Percentiles rank a stretch among this genome's conserved stretches.
Evolutionary conservation across 164 flowering plant species (phyloP).

Genomic region (Dillenia turbinata): DNA sequence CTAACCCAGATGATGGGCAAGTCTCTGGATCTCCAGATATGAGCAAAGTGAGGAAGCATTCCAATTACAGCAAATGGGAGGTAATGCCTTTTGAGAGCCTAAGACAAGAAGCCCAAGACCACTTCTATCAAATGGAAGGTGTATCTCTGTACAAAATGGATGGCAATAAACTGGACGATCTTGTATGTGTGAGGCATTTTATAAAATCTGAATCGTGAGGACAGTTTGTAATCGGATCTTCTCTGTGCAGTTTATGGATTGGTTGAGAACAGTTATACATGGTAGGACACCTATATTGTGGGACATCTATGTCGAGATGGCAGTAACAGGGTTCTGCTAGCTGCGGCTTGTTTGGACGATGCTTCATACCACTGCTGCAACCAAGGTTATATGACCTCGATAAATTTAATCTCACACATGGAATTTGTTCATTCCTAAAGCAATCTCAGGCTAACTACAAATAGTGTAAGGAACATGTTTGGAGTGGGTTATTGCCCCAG

Average conservation of each 20-base stretch:
- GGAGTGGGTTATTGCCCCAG: no score
- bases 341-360: no score
- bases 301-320: no score
- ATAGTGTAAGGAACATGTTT: no score
- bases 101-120: slow-evolving; percentile 74
- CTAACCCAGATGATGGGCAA: slow-evolving; percentile 42
- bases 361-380: no score
- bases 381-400: no score
- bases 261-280: not conserved
- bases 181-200: slow-evolving; percentile 82
- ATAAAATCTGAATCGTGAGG: slow-evolving; percentile 25
- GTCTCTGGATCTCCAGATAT: slow-evolving; percentile 88
- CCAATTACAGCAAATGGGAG: slow-evolving; percentile 94
- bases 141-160: slow-evolving; percentile 92
- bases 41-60: slow-evolving; percentile 68
- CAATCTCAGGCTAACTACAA: no score
- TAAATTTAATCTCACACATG: no score
- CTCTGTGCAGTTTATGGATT: not conserved
- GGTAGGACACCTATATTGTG: no score
- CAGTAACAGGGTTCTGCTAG: no score
- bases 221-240: not conserved
- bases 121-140: slow-evolving; percentile 67
- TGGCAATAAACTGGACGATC: slow-evolving; percentile 91
- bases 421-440: no score
- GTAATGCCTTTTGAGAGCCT: slow-evolving; percentile 62